Evolutionary conservation across 441 rosid genomes (phyloP).

Genomic region (Bocquillonia castaneifolia): DNA sequence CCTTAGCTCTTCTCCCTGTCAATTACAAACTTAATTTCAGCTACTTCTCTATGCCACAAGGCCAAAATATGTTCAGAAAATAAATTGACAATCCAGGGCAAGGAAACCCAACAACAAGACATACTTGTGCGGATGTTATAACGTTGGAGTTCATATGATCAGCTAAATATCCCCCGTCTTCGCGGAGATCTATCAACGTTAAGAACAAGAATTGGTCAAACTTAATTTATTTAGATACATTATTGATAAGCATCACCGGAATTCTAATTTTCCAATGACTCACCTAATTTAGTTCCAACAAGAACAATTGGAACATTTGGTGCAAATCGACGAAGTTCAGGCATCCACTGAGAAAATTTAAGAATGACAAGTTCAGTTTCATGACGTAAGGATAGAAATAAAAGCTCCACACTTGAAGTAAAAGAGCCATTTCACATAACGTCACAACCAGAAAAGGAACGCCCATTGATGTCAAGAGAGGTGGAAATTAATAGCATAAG

Average conservation of each 20-base stretch:
- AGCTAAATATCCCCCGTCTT: conserved; percentile 59
- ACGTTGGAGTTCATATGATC: conserved; percentile 62
- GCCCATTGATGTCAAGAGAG: conserved; percentile 6
- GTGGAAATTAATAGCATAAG: conserved; percentile 6
- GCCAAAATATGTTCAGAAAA: not conserved
- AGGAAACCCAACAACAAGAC: not conserved
- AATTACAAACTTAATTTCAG: conserved; percentile 14
- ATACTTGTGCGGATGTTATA: conserved; percentile 72
- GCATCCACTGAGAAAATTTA: conserved; percentile 81
- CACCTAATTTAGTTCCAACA: conserved; percentile 88
- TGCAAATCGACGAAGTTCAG: conserved; percentile 87
- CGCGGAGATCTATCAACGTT: conserved; percentile 62
- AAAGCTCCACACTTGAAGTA: conserved; percentile 10
- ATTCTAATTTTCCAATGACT: conserved; percentile 10
- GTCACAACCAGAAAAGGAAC: conserved; percentile 2
- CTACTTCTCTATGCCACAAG: not conserved
- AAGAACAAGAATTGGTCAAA: not conserved
- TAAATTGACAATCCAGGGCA: not conserved
- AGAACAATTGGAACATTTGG: conserved; percentile 93
- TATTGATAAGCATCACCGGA: not conserved
- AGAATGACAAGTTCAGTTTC: conserved; percentile 13
- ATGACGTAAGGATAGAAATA: not conserved
- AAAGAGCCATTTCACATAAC: conserved; percentile 1
- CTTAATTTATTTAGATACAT: too few species aligned
- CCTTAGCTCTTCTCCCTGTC: conserved; percentile 88